phyloP scores from a whole-genome alignment of 2,329 filamentous ascomycete species.

The Trichoderma atrobrunneum region DNA sequence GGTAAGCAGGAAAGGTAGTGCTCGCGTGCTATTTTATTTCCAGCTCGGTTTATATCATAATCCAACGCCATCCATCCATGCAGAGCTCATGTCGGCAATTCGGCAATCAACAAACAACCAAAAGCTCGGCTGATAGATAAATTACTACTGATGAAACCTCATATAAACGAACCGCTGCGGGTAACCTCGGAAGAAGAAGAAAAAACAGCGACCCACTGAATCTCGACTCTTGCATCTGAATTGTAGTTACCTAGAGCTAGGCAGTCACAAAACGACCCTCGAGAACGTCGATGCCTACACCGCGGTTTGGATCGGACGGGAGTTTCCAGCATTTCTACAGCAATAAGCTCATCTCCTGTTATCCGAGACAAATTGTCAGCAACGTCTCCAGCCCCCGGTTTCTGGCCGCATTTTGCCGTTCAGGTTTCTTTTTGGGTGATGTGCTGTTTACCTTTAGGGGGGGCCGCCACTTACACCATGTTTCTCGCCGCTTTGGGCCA shows the following conservation, averaged over 20 bases:
- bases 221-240: neutral
- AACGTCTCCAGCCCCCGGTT: neutral
- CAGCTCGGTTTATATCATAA: neutral
- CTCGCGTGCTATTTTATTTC: neutral
- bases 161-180: neutral
- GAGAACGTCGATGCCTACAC: slow-evolving; percentile 5
- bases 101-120: neutral
- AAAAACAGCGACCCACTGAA: neutral
- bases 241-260: slow-evolving; percentile 12
- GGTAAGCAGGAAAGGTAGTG: neutral
- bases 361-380: neutral
- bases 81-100: neutral
- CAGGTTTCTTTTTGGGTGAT: neutral
- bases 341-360: neutral
- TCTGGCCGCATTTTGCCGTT: neutral
- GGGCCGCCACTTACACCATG: slow-evolving; percentile 2
- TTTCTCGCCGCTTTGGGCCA: neutral
- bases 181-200: neutral
- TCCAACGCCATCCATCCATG: neutral
- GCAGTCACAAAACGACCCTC: neutral
- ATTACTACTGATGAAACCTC: neutral
- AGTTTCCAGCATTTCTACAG: neutral
- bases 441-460: neutral
- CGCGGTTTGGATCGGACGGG: neutral
- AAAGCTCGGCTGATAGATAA: neutral